phyloP scores from a whole-genome alignment of 345 rosid species.

The Salix viminalis region DNA sequence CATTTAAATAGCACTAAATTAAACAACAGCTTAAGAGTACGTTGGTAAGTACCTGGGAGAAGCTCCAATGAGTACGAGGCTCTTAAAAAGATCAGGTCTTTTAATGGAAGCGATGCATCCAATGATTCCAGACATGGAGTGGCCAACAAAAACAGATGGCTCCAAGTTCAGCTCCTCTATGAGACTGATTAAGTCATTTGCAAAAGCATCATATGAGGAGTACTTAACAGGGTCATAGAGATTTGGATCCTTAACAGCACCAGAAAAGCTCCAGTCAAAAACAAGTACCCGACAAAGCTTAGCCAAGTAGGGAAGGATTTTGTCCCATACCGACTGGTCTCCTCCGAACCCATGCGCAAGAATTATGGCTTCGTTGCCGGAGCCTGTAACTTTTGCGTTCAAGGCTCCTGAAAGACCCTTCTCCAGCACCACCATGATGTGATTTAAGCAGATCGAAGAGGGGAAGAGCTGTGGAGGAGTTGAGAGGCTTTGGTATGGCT shows the following conservation, averaged over 20 bases:
- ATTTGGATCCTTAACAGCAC: slow-evolving; percentile 50
- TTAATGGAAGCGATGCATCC: slow-evolving; percentile 77
- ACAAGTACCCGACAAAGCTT: slow-evolving; percentile 42
- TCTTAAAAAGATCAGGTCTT: slow-evolving; percentile 60
- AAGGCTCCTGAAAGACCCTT: slow-evolving; percentile 42
- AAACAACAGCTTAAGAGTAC: background rate
- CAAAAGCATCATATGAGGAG: slow-evolving; percentile 52
- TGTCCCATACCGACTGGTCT: slow-evolving; percentile 51
- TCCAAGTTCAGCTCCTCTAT: slow-evolving; percentile 48
- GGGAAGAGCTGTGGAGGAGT: too few relatives aligned
- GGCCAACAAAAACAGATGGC: slow-evolving; percentile 55
- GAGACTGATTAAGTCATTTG: slow-evolving; percentile 51
- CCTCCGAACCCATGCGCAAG: slow-evolving; percentile 69
- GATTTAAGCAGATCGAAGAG: background rate
- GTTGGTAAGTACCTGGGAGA: slow-evolving; percentile 58
- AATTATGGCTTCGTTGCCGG: slow-evolving; percentile 12
- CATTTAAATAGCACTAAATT: too few relatives aligned
- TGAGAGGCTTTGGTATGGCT: background rate
- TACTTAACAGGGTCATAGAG: slow-evolving; percentile 55
- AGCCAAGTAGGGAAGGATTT: slow-evolving; percentile 40
- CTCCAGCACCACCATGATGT: slow-evolving; percentile 35
- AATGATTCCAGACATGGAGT: slow-evolving; percentile 83
- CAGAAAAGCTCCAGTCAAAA: slow-evolving; percentile 78
- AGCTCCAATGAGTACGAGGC: slow-evolving; percentile 51
- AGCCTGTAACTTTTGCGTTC: slow-evolving; percentile 62